Evolutionary conservation across 352 stramenopile genomes (phyloP), one percentile per base, ranked within the genome.

Genomic region (Globisporangium orthogonon): DNA sequence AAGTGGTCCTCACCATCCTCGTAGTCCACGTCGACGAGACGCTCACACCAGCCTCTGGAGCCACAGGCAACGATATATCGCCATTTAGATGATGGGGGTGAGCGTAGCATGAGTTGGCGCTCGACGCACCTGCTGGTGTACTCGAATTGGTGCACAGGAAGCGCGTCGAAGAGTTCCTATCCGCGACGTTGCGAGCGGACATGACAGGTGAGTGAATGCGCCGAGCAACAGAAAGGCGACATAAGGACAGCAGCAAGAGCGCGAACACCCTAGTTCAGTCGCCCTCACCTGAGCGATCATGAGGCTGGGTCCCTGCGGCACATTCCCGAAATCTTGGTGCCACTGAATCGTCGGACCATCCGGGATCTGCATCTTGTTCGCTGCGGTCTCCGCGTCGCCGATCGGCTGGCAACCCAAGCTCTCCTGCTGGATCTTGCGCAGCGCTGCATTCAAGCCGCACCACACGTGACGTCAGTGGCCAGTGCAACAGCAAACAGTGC

Each of bases 121-220:
- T 44, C 17, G 7, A 55, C 70, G 52, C 70, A 89, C 82, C 64
- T 74, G 18, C 87, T 66, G 4, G 93, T 98, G 70, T 97, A 97
- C 77, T 98, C 83, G 70, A 98, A 98, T 60, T 94, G 85, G 69
- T 98, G 93, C 31, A 97, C 86, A 1, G 95, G 94, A 48, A 98
- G 66, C 28, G 94, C 94, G 65, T 98, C 94, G 65, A 98, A 88
- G 45, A 98, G 86, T 62, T 98, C 95, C 80, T 83, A 62, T 1
- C 18, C 23, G 31, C 7, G 23, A 23, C 23, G 23, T 23, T 23
- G 23, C 46, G 23, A 37, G 15, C 41, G 23, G 23, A 47, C 14
- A 23, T 5, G 43, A 48, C 7, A 39, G 23, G 23, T n/a, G 3
- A 52, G 9, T 9, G 31, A 13, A 6, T 30, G 17, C 18, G 11